Percentiles rank a stretch among this genome's conserved stretches.
Conservation (phyloP, 2,329 filamentous ascomycete genomes). For the Xylariaceae sp. region DNA sequence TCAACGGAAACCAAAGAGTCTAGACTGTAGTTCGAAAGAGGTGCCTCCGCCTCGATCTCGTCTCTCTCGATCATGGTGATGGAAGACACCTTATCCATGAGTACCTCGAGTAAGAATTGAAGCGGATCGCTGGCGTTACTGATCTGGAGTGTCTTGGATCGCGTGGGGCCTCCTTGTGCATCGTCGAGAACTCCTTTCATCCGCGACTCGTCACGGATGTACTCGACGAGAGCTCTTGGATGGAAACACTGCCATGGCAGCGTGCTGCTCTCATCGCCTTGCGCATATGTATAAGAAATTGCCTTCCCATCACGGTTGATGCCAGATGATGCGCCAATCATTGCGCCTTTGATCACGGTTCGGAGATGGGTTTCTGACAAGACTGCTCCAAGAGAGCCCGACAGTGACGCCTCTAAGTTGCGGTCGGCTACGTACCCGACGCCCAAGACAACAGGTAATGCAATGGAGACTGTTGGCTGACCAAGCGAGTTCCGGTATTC, state of each 20-base stretch:
- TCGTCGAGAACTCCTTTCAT: neutral
- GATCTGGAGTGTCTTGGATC: neutral
- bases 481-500: conserved; percentile 16
- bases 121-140: conserved; percentile 1
- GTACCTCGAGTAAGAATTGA: conserved; percentile 1
- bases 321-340: conserved; percentile 6
- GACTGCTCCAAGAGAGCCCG: conserved; percentile 12
- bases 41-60: conserved; percentile 8
- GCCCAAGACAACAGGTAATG: conserved; percentile 17
- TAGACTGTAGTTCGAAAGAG: conserved; percentile 17
- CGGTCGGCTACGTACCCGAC: conserved; percentile 17
- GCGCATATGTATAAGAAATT: conserved; percentile 4
- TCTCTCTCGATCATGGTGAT: conserved; percentile 17
- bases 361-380: conserved; percentile 12
- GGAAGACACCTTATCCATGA: conserved; percentile 12
- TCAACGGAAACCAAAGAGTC: conserved; percentile 31
- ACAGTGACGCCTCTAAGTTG: conserved; percentile 6
- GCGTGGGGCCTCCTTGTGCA: neutral
- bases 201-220: neutral
- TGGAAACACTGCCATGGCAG: conserved; percentile 11
- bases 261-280: conserved; percentile 1
- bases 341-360: conserved; percentile 11
- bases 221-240: conserved; percentile 1
- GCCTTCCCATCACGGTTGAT: conserved; percentile 7
- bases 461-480: conserved; percentile 10